Percentiles rank a stretch among this genome's conserved stretches.
These are phyloP conservation scores for Aspergillus bertholletiae DNA, from an alignment of 495 filamentous ascomycete species.

Conservation along the genomic window DNA sequence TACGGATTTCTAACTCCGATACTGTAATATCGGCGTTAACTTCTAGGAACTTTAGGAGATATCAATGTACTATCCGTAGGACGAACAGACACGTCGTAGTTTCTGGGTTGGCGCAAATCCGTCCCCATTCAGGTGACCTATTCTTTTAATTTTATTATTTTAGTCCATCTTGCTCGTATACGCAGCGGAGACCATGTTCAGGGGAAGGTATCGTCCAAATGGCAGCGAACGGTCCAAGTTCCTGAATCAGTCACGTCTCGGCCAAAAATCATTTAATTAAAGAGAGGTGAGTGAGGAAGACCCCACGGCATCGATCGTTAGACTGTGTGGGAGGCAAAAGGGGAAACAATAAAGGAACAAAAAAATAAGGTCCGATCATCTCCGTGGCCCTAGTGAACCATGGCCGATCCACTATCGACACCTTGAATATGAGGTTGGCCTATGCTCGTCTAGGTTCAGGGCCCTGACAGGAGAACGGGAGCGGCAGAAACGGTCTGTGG, in stretches of 20 bases:
- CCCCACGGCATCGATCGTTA: conserved; percentile 5
- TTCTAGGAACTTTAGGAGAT: neutral
- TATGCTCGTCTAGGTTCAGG: conserved; percentile 21
- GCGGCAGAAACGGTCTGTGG: conserved; percentile 23
- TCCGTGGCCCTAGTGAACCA: neutral
- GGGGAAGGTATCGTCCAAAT: conserved; percentile 1
- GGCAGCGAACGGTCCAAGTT: conserved; percentile 4
- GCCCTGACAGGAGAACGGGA: conserved; percentile 28
- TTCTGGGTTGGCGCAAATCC: neutral
- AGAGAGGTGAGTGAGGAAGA: neutral
- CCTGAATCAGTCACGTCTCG: neutral
- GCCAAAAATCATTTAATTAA: too few species aligned
- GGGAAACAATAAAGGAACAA: neutral
- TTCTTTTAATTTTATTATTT: neutral
- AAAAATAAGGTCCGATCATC: conserved; percentile 5
- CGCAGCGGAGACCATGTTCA: conserved; percentile 8
- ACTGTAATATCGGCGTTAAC: neutral
- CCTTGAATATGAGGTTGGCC: conserved; percentile 14
- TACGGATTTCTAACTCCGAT: neutral
- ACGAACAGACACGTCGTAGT: neutral
- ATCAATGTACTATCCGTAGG: neutral
- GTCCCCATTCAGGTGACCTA: neutral
- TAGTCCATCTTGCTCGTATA: neutral
- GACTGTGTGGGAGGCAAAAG: neutral
- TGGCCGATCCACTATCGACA: conserved; percentile 12